These are phyloP conservation scores for Aureobasidium sp. DNA, from an alignment of 2,329 filamentous ascomycete species.

Conservation along the genomic window DNA sequence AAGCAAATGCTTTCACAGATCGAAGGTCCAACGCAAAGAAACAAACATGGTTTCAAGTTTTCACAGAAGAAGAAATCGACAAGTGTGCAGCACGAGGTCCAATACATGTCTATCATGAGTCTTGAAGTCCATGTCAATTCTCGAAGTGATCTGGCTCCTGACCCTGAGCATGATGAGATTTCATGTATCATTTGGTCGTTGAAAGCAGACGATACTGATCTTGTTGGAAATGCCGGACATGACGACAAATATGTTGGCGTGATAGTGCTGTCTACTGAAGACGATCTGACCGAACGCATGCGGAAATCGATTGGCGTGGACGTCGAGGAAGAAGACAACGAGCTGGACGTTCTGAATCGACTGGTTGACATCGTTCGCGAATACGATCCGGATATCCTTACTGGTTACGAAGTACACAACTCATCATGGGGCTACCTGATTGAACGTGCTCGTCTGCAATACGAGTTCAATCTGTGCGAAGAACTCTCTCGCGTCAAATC, in stretches of 20 bases:
- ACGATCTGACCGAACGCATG: constrained; percentile 53
- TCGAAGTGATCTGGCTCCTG: constrained; percentile 69
- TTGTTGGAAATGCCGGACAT: constrained; percentile 39
- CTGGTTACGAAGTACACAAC: constrained; percentile 90
- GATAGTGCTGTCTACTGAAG: constrained; percentile 51
- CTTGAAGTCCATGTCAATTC: constrained; percentile 89
- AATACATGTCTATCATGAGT: constrained; percentile 97
- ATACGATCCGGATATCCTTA: constrained; percentile 85
- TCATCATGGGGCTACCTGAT: constrained; percentile 94
- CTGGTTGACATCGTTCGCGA: constrained; percentile 78
- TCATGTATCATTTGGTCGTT: constrained; percentile 86
- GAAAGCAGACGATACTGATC: constrained; percentile 62
- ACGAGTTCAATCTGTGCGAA: constrained; percentile 83
- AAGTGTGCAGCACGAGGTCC: constrained; percentile 72
- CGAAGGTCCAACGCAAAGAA: constrained; percentile 76
- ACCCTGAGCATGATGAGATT: constrained; percentile 85
- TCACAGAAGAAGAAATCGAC: constrained; percentile 68
- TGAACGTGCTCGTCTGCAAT: constrained; percentile 76
- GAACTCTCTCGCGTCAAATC: constrained; percentile 85
- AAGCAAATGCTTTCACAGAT: constrained; percentile 67
- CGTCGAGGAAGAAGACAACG: constrained; percentile 67
- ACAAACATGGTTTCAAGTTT: constrained; percentile 77
- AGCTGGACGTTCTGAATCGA: constrained; percentile 77
- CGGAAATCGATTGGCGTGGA: constrained; percentile 53
- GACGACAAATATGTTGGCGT: constrained; percentile 60